A percentile compares a stretch with the other conserved stretches of the same genome.
Evolutionary conservation across 805 yeast genomes (phyloP).

Genomic region (Grigorovia yakushimaensis): DNA sequence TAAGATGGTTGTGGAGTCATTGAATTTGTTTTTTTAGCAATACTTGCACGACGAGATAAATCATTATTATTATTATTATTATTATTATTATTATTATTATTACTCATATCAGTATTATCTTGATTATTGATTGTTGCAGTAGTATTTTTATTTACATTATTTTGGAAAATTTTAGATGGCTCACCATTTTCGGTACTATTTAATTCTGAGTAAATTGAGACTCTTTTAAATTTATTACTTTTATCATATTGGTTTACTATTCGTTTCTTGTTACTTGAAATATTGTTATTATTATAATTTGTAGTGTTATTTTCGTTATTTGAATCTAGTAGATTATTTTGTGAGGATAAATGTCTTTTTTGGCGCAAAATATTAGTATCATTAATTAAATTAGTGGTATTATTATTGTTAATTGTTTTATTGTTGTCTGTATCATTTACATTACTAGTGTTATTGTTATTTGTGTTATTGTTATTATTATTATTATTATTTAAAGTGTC

Average conservation of each 20-base stretch:
- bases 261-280: slow-evolving; percentile 14
- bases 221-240: slow-evolving; percentile 1
- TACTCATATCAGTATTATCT: neutral
- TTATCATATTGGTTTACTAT: slow-evolving; percentile 8
- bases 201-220: slow-evolving; percentile 3
- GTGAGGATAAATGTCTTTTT: slow-evolving; percentile 20
- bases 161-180: neutral
- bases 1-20: neutral
- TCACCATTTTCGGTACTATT: slow-evolving; percentile 1
- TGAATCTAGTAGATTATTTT: slow-evolving; percentile 11
- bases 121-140: neutral
- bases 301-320: neutral
- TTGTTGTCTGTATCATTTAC: neutral
- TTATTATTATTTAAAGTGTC: neutral
- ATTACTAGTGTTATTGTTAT: neutral
- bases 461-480: neutral
- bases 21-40: neutral
- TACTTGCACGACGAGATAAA: neutral
- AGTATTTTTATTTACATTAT: neutral
- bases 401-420: neutral
- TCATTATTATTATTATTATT: too few relatives aligned
- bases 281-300: neutral
- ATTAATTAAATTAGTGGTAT: neutral
- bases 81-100: neutral
- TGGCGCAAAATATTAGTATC: slow-evolving; percentile 7